phyloP scores from a whole-genome alignment of 495 filamentous ascomycete genomes.

The Lophiostoma macrostomum region DNA sequence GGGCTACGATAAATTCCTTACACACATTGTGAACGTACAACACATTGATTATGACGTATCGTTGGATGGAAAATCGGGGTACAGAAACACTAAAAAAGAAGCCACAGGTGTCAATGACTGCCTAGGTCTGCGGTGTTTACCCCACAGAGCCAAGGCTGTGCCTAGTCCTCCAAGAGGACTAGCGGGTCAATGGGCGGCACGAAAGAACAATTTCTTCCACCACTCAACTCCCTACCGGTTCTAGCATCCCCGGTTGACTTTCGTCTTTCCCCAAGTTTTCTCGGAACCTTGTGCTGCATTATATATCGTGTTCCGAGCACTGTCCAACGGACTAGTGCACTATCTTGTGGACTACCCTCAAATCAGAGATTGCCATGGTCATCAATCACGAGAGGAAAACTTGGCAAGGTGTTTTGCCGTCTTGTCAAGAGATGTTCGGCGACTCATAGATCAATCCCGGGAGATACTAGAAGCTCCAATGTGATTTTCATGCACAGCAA shows the following conservation, averaged over 20 bases:
- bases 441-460: neutral
- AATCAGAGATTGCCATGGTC: neutral
- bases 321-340: neutral
- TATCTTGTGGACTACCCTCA: neutral
- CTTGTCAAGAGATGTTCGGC: neutral
- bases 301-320: neutral
- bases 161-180: no score
- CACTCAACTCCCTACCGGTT: neutral
- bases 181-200: no score
- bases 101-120: no score
- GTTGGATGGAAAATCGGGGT: no score
- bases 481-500: neutral
- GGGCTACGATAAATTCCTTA: no score
- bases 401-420: neutral
- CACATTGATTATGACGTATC: no score
- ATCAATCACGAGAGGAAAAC: neutral
- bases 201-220: no score
- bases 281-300: neutral
- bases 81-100: no score
- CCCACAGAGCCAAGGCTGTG: no score
- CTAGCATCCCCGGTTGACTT: neutral
- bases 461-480: neutral
- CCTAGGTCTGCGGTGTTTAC: no score
- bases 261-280: neutral
- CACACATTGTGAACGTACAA: no score